Conservation (phyloP, 768 basidiomycete genomes). For the Leccinum obscurum region DNA sequence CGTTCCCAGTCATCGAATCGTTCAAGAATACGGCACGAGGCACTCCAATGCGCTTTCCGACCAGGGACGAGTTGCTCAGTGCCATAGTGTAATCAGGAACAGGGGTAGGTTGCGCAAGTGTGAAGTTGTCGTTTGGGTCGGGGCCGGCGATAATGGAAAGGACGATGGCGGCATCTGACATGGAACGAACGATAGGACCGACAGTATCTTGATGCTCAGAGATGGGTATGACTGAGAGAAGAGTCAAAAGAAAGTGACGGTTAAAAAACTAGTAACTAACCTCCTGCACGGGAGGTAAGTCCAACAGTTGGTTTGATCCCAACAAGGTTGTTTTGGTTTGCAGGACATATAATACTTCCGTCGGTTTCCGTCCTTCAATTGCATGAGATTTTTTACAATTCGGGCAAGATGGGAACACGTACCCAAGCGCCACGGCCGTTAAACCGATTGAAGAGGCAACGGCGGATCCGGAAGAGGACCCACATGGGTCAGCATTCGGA, state of each 20-base stretch:
- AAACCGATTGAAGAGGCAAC: conserved; percentile 54
- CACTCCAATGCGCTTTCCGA: conserved; percentile 55
- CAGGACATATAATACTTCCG: conserved; percentile 56
- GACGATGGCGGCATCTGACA: conserved; percentile 55
- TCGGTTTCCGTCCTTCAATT: conserved; percentile 44
- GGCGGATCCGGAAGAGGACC: conserved; percentile 61
- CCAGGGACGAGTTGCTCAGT: conserved; percentile 46
- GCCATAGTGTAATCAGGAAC: conserved; percentile 60
- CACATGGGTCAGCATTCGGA: conserved; percentile 52
- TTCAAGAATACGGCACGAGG: conserved; percentile 41
- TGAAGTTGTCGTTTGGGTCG: conserved; percentile 56
- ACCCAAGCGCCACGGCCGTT: conserved; percentile 45
- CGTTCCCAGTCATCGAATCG: conserved; percentile 26
- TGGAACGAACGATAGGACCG: conserved; percentile 54
- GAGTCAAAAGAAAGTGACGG: background rate
- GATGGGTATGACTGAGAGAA: conserved; percentile 51
- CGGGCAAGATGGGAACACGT: background rate
- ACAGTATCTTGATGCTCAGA: conserved; percentile 59
- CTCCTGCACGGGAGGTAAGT: conserved; percentile 58
- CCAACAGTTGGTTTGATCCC: conserved; percentile 65
- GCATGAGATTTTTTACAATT: background rate
- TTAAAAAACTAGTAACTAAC: conserved; percentile 26
- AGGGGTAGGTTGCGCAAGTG: conserved; percentile 47
- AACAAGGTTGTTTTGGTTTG: conserved; percentile 52
- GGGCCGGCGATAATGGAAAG: conserved; percentile 56